phyloP scores from a whole-genome alignment of 208 protist genomes.

The Leishmania lainsoni region DNA sequence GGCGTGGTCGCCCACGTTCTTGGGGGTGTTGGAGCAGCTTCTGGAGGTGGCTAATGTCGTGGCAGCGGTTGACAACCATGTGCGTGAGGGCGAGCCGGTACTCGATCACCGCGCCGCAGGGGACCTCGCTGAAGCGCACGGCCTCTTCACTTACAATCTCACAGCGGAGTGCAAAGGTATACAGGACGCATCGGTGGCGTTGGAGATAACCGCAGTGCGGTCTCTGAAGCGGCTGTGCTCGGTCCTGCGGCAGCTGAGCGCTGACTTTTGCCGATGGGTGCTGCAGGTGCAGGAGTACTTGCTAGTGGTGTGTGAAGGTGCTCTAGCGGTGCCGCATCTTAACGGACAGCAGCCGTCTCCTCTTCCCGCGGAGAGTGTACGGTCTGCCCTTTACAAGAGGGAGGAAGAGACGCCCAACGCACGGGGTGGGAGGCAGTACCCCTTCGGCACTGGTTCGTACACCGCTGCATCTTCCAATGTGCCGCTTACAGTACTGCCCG shows the following conservation, averaged over 20 bases:
- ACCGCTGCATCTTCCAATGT: neutral
- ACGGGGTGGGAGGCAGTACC: neutral
- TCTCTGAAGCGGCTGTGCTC: constrained; percentile 39
- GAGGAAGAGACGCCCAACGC: neutral
- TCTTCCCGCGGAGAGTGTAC: neutral
- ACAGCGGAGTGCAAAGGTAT: neutral
- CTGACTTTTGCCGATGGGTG: constrained; percentile 47
- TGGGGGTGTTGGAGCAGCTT: constrained; percentile 28
- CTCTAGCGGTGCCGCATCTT: neutral
- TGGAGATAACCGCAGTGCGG: constrained; percentile 36
- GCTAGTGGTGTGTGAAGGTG: neutral
- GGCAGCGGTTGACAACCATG: constrained; percentile 25
- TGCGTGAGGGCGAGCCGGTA: neutral
- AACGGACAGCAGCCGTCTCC: neutral
- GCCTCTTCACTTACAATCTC: neutral
- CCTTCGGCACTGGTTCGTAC: neutral
- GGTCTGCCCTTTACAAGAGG: neutral
- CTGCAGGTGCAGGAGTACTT: constrained; percentile 46
- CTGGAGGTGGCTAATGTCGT: constrained; percentile 42
- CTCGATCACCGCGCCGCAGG: neutral
- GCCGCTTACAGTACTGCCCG: constrained; percentile 2
- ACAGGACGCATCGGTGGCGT: constrained; percentile 23
- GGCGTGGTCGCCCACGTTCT: constrained; percentile 15
- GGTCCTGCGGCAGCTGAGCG: constrained; percentile 37
- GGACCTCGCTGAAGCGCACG: neutral